These are phyloP conservation scores for Clavulina sp. DNA, from an alignment of 768 basidiomycete genomes.

Conservation along the genomic window DNA sequence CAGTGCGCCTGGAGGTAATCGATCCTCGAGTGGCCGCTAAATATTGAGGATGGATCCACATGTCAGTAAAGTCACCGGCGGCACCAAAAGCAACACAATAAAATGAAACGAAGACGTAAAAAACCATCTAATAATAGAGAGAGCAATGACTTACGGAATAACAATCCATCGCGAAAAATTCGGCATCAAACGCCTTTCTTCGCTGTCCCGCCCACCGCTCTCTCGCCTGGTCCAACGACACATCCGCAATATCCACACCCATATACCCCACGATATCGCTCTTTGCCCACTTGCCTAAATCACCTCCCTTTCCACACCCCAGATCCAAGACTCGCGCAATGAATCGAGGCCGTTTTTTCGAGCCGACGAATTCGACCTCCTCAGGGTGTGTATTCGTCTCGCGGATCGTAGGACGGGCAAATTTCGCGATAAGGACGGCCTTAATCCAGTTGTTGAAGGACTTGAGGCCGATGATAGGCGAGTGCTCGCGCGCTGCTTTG, in stretches of 20 bases:
- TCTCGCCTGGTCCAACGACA: constrained; percentile 81
- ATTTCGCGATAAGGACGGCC: constrained; percentile 84
- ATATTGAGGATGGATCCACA: neutral
- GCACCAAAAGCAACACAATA: neutral
- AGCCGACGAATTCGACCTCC: constrained; percentile 5
- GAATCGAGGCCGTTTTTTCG: constrained; percentile 1
- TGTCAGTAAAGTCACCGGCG: neutral
- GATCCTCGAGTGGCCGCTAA: constrained; percentile 45
- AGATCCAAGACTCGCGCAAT: constrained; percentile 66
- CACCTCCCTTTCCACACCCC: constrained; percentile 96
- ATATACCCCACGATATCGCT: constrained; percentile 64
- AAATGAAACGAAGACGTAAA: neutral
- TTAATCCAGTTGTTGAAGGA: constrained; percentile 99
- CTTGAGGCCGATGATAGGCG: constrained; percentile 92
- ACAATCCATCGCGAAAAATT: constrained; percentile 78
- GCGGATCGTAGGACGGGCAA: constrained; percentile 53
- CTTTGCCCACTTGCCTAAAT: constrained; percentile 88
- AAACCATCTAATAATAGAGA: too few relatives aligned
- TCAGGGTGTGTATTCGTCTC: constrained; percentile 18
- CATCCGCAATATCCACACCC: constrained; percentile 73
- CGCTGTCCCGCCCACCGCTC: constrained; percentile 39
- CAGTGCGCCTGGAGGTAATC: constrained; percentile 44
- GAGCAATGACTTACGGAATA: constrained; percentile 31
- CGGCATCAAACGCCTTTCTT: constrained; percentile 39
- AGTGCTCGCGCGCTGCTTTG: constrained; percentile 62